phyloP scores from a whole-genome alignment of 176 grass and related monocot species.

The Ananas comosus region DNA sequence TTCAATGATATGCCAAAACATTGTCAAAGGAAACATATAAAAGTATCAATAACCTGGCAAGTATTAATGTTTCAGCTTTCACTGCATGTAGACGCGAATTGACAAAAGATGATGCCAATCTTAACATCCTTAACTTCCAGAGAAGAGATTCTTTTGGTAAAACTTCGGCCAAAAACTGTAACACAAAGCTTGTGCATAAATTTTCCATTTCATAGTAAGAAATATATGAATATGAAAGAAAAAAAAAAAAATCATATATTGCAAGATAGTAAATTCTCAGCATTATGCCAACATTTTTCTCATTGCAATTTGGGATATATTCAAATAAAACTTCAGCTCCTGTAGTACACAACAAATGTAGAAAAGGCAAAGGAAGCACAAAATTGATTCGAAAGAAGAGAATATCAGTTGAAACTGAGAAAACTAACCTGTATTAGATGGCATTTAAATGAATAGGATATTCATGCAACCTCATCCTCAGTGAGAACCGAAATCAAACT shows the following conservation, averaged over 20 bases:
- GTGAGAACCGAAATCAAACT: neutral
- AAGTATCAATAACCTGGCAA: slow-evolving; percentile 54
- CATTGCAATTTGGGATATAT: too few relatives aligned
- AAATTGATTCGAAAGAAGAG: neutral
- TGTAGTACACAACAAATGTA: too few relatives aligned
- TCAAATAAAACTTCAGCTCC: too few relatives aligned
- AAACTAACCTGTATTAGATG: neutral
- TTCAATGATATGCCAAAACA: too few relatives aligned
- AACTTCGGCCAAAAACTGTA: slow-evolving; percentile 60
- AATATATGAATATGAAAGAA: neutral
- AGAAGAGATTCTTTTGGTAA: slow-evolving; percentile 59
- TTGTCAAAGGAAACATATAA: too few relatives aligned
- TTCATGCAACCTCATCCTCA: neutral
- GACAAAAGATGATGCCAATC: slow-evolving; percentile 45
- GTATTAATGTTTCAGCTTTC: slow-evolving; percentile 59
- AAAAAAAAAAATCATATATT: neutral
- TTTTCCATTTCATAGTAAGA: slow-evolving; percentile 8
- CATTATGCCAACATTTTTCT: too few relatives aligned
- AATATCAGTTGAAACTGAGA: neutral
- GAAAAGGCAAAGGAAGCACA: neutral
- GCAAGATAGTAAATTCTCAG: too few relatives aligned
- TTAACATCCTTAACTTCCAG: slow-evolving; percentile 75
- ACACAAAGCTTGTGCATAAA: neutral
- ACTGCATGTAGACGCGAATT: slow-evolving; percentile 83
- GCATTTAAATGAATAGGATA: neutral